These are phyloP conservation scores for Beauveria caledonica DNA, from an alignment of 2,329 filamentous ascomycete species.

Conservation along the genomic window DNA sequence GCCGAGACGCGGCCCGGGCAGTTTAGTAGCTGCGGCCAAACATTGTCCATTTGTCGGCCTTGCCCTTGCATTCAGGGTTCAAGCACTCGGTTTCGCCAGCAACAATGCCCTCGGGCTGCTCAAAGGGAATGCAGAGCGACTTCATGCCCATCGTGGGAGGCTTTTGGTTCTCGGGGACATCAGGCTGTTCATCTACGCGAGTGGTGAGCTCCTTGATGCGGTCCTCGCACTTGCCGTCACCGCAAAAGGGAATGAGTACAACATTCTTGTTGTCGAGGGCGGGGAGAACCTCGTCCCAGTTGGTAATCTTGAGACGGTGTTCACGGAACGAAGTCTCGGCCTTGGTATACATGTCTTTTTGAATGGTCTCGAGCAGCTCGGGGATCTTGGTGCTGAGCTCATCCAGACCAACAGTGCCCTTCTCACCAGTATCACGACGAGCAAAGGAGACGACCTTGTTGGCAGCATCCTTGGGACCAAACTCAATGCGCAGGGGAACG, in stretches of 20 bases:
- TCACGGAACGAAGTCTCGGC: conserved; percentile 71
- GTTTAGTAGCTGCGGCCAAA: conserved; percentile 68
- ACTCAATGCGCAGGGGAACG: conserved; percentile 87
- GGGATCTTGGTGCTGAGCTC: conserved; percentile 68
- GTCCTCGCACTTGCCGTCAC: conserved; percentile 77
- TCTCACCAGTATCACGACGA: conserved; percentile 79
- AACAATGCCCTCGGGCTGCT: conserved; percentile 74
- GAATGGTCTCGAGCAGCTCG: conserved; percentile 79
- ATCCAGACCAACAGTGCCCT: conserved; percentile 68
- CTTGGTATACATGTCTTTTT: conserved; percentile 68
- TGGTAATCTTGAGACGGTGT: conserved; percentile 71
- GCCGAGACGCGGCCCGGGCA: neutral
- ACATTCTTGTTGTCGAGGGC: conserved; percentile 89
- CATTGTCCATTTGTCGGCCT: conserved; percentile 83
- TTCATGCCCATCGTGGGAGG: conserved; percentile 57
- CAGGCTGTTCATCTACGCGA: conserved; percentile 56
- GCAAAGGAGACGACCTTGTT: conserved; percentile 78
- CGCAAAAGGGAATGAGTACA: conserved; percentile 83
- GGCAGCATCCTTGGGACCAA: conserved; percentile 87
- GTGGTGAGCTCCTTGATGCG: conserved; percentile 90
- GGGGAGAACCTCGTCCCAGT: conserved; percentile 89
- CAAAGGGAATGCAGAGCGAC: conserved; percentile 66
- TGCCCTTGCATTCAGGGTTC: conserved; percentile 72
- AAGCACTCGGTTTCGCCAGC: conserved; percentile 82
- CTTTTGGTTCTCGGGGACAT: conserved; percentile 44